Evolutionary conservation across 2,329 filamentous ascomycete species (phyloP), one percentile per base, ranked within the genome.

Genomic region (Penicillium vulpinum): DNA sequence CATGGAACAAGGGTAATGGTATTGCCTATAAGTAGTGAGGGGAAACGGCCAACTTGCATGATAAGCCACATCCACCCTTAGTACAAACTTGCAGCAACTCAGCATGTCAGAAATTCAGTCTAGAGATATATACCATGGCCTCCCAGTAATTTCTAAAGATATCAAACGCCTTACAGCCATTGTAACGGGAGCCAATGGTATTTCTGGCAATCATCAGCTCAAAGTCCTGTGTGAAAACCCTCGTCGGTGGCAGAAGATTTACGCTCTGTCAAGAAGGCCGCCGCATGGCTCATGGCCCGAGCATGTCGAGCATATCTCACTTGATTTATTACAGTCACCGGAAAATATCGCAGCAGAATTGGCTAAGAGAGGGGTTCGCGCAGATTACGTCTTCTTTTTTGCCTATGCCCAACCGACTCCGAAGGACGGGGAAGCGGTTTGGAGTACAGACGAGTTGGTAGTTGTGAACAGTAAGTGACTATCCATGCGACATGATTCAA

Each of bases 171-270:
- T 28, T 9, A 28, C 26, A 28, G 26, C 26, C 26, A 28, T 38
- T 43, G 75, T 84, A 36, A 82, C 80, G 0, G 81, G 81, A 6
- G 79, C 80, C 51, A 83, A 82, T 73, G 82, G 81, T 9, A 77
- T 52, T 72, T 75, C 24, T 55, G 73, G 8, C 59, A 68, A 13
- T 62, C 66, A 5, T 68, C 72, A 0, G 60, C 18, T 39, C 0
- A 22, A 39, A 21, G n/a, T 21, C n/a, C n/a, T 21, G 18, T 21
- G 36, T 9, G 18, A 22, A 39, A 18, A 4, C n/a, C 11, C 10
- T 39, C 18, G 5, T 39, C 36, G 11, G 36, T 7, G 13, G 21
- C 5, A 39, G 18, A 39, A 39, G 36, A 39, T 22, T 11, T 22
- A 39, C 18, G 18, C 10, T 39, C 11, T 39, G 18, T 22, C 18